Evolutionary conservation across 805 yeast genomes (phyloP).

Genomic region (Teunomyces gatunensis): DNA sequence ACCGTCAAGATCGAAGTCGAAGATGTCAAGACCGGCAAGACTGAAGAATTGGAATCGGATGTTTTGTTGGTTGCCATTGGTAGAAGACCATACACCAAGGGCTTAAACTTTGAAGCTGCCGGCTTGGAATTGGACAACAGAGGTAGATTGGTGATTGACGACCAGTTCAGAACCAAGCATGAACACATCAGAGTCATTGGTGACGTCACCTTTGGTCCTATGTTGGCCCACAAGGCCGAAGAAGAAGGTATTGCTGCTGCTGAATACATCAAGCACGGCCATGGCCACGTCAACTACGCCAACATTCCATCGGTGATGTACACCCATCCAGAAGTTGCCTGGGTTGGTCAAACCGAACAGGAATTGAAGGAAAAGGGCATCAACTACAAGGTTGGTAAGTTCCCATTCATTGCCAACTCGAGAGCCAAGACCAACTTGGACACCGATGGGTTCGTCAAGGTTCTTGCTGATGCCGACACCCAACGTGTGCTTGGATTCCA

Average conservation of each 20-base stretch:
- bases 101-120: conserved; percentile 81
- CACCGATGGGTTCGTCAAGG: conserved; percentile 96
- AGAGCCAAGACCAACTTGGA: conserved; percentile 98
- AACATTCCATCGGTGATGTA: conserved; percentile 99
- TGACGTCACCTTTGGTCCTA: conserved; percentile 97
- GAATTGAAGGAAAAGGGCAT: conserved; percentile 91
- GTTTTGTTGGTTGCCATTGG: conserved; percentile 96
- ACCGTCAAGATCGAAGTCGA: conserved; percentile 83
- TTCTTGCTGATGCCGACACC: conserved; percentile 94
- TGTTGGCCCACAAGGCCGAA: conserved; percentile 99
- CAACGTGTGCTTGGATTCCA: conserved; percentile 96
- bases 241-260: conserved; percentile 99
- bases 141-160: conserved; percentile 93
- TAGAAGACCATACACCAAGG: conserved; percentile 94
- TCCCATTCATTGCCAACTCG: conserved; percentile 98
- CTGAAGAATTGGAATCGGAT: conserved; percentile 80
- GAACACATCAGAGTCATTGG: conserved; percentile 97
- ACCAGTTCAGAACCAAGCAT: conserved; percentile 86
- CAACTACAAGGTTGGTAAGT: conserved; percentile 91
- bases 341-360: conserved; percentile 97
- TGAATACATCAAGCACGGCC: conserved; percentile 88
- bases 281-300: conserved; percentile 97
- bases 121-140: conserved; percentile 89
- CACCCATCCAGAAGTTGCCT: conserved; percentile 98
- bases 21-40: conserved; percentile 81